Conservation (phyloP, 345 rosid genomes). For the Microcos paniculata region DNA sequence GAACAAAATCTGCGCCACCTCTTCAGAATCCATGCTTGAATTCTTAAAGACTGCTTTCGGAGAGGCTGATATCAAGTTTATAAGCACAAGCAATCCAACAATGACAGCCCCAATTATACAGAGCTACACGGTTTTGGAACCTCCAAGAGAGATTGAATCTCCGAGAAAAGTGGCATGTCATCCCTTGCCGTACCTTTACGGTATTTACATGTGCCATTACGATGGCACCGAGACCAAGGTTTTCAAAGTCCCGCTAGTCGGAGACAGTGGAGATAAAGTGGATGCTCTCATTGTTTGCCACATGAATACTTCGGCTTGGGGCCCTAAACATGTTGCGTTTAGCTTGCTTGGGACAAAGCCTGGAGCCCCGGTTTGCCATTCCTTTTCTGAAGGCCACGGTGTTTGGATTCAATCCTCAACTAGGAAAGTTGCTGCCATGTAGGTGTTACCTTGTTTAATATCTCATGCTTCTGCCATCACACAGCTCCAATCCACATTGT, state of each 20-base stretch:
- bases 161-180: constrained; percentile 28
- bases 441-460: neutral
- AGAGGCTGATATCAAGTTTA: neutral
- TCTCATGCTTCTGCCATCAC: neutral
- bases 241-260: constrained; percentile 1
- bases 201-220: constrained; percentile 21
- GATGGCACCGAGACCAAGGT: constrained; percentile 11
- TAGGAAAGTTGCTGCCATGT: neutral
- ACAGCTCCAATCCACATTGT: neutral
- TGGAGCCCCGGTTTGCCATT: constrained; percentile 44
- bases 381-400: constrained; percentile 19
- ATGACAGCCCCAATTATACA: neutral
- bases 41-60: constrained; percentile 6
- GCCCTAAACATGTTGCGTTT: constrained; percentile 31
- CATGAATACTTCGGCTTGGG: constrained; percentile 49
- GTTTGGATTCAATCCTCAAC: constrained; percentile 1
- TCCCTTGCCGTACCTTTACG: constrained; percentile 16
- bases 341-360: constrained; percentile 32
- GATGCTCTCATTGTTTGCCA: constrained; percentile 46
- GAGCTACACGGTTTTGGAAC: constrained; percentile 16
- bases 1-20: constrained; percentile 24
- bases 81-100: constrained; percentile 9
- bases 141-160: constrained; percentile 11
- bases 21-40: constrained; percentile 28
- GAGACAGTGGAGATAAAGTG: constrained; percentile 32